Conservation (phyloP, 257 asterid genomes). For the Plantago ovata region DNA sequence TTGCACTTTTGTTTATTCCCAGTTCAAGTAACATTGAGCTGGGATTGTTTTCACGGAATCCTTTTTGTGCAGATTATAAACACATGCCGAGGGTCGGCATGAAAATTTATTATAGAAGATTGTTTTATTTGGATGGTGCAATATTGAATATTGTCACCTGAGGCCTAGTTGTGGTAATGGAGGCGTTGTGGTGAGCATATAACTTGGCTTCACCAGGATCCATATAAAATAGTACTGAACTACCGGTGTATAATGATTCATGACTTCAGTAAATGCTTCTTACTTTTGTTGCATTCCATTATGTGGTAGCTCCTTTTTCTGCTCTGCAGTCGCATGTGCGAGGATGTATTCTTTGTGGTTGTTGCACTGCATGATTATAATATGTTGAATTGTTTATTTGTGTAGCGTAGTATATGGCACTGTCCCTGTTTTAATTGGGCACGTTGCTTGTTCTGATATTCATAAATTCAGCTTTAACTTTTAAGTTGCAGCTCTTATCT, state of each 20-base stretch:
- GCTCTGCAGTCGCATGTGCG: background rate
- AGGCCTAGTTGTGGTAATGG: slow-evolving; percentile 29
- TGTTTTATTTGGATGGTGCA: slow-evolving; percentile 36
- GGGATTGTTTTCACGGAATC: slow-evolving; percentile 46
- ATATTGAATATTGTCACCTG: slow-evolving; percentile 28
- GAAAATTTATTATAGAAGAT: slow-evolving; percentile 39
- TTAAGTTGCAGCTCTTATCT: too few species aligned
- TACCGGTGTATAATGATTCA: background rate
- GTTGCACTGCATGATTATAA: too few species aligned
- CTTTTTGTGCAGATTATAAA: slow-evolving; percentile 71
- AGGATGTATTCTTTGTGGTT: too few species aligned
- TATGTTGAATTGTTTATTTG: background rate
- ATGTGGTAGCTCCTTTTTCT: background rate
- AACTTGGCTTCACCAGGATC: slow-evolving; percentile 23
- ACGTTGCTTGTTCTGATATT: too few species aligned
- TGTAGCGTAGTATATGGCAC: background rate
- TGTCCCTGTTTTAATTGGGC: too few species aligned
- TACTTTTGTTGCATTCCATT: background rate
- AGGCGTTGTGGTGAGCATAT: slow-evolving; percentile 35
- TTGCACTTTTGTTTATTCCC: slow-evolving; percentile 26
- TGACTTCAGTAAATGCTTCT: background rate
- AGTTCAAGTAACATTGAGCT: slow-evolving; percentile 35
- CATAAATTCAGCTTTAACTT: too few species aligned
- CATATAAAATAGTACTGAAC: background rate
- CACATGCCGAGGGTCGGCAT: slow-evolving; percentile 38